Evolutionary conservation across 352 stramenopile species (phyloP).

Genomic region (Globisporangium takayamanum): DNA sequence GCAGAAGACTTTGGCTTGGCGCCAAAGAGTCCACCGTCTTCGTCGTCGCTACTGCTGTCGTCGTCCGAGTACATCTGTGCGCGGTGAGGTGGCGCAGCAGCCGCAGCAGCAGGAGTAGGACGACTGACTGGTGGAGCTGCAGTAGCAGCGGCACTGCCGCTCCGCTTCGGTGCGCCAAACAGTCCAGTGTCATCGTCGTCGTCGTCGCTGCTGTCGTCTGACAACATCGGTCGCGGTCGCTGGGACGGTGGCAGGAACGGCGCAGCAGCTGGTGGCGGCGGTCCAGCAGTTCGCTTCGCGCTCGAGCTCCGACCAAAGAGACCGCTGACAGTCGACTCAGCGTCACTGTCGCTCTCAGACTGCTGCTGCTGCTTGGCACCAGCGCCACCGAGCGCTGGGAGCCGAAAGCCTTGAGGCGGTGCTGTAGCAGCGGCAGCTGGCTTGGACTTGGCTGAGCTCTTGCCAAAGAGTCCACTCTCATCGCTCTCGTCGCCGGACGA

Average conservation of each 20-base stretch:
- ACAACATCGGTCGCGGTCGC: constrained; percentile 35
- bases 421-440: constrained; percentile 4
- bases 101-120: constrained; percentile 15
- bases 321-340: constrained; percentile 40
- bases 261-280: neutral
- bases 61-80: constrained; percentile 17
- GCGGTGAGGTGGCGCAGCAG: constrained; percentile 16
- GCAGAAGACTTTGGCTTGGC: constrained; percentile 2
- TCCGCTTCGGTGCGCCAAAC: constrained; percentile 24
- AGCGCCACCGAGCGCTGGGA: constrained; percentile 11
- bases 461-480: constrained; percentile 17
- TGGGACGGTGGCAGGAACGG: constrained; percentile 6
- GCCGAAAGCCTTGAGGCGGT: constrained; percentile 26
- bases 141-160: constrained; percentile 1
- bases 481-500: constrained; percentile 21
- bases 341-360: constrained; percentile 41
- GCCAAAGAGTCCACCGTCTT: constrained; percentile 8
- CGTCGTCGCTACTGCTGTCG: constrained; percentile 18
- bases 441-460: constrained; percentile 8
- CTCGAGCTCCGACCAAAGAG: constrained; percentile 26
- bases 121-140: constrained; percentile 12
- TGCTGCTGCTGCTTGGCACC: constrained; percentile 21
- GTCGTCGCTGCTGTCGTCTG: constrained; percentile 31
- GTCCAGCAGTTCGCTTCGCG: constrained; percentile 1
- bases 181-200: constrained; percentile 32